Conservation (phyloP, 495 filamentous ascomycete genomes). For the Trichoderma orchidacearum region DNA sequence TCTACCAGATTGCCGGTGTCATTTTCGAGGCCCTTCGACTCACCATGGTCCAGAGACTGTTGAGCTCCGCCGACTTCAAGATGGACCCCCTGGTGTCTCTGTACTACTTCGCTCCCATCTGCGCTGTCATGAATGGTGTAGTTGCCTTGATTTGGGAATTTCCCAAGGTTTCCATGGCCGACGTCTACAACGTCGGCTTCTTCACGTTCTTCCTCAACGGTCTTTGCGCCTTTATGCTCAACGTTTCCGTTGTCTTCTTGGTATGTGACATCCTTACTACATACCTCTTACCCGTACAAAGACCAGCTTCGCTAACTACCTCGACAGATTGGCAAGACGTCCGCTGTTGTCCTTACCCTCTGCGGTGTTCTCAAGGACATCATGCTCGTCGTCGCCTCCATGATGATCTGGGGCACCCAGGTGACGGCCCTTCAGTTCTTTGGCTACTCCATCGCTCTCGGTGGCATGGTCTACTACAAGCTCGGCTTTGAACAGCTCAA, state of each 20-base stretch:
- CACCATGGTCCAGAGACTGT: conserved; percentile 79
- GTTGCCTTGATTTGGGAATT: conserved; percentile 71
- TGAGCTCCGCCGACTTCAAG: conserved; percentile 86
- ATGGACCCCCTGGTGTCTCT: conserved; percentile 95
- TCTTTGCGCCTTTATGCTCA: conserved; percentile 70
- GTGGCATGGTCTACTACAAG: conserved; percentile 94
- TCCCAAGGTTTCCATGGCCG: conserved; percentile 51
- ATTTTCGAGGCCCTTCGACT: conserved; percentile 82
- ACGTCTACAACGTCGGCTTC: conserved; percentile 64
- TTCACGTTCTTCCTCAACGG: conserved; percentile 69
- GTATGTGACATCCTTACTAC: conserved; percentile 36
- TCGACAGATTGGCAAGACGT: conserved; percentile 86
- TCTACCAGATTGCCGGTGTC: conserved; percentile 76
- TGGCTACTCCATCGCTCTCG: conserved; percentile 83
- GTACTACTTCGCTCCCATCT: conserved; percentile 92
- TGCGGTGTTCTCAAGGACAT: conserved; percentile 99
- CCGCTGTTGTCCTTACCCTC: conserved; percentile 88
- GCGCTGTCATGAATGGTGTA: conserved; percentile 74
- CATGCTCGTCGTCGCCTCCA: conserved; percentile 77
- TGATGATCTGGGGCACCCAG: conserved; percentile 77
- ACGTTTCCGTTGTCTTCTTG: conserved; percentile 89
- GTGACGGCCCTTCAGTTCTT: conserved; percentile 79
- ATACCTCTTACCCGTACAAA: neutral
- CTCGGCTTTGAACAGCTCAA: conserved; percentile 76
- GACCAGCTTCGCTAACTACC: conserved; percentile 13